phyloP scores from a whole-genome alignment of 306 rosid species.

The Cyclanthera cordifolia region DNA sequence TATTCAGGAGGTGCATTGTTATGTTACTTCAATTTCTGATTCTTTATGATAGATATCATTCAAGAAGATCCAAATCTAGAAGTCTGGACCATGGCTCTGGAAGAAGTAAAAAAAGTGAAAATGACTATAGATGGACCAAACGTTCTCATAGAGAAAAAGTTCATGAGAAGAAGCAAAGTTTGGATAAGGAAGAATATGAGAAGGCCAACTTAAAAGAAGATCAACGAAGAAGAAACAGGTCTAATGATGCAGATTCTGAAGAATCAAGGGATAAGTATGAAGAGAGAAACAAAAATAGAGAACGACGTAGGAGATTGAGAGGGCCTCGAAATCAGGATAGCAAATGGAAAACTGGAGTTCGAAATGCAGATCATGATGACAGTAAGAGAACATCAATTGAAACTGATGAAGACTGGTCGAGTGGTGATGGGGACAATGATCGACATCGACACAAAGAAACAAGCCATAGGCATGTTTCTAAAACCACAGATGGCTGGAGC shows the following conservation, averaged over 20 bases:
- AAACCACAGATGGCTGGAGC: neutral
- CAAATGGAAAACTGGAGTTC: conserved; percentile 21
- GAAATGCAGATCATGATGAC: conserved; percentile 15
- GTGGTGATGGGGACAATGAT: conserved; percentile 12
- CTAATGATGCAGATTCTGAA: conserved; percentile 27
- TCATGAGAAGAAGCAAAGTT: conserved; percentile 24
- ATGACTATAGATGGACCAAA: conserved; percentile 8
- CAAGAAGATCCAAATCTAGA: conserved; percentile 48
- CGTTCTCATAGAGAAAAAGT: conserved; percentile 1
- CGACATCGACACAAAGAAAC: conserved; percentile 18
- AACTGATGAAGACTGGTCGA: conserved; percentile 25
- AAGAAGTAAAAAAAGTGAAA: conserved; percentile 26
- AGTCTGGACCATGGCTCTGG: conserved; percentile 29
- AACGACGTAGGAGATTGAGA: conserved; percentile 9
- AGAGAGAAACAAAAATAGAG: conserved; percentile 18
- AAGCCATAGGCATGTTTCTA: neutral
- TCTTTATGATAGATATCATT: conserved; percentile 32
- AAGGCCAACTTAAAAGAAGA: conserved; percentile 17
- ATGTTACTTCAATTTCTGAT: conserved; percentile 6
- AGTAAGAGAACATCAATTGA: conserved; percentile 23
- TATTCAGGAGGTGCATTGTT: neutral
- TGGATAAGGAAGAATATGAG: conserved; percentile 23
- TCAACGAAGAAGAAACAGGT: conserved; percentile 28
- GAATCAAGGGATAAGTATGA: conserved; percentile 31
- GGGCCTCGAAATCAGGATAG: neutral